Conservation (phyloP, 306 rosid genomes). For the Cicer cuneatum region DNA sequence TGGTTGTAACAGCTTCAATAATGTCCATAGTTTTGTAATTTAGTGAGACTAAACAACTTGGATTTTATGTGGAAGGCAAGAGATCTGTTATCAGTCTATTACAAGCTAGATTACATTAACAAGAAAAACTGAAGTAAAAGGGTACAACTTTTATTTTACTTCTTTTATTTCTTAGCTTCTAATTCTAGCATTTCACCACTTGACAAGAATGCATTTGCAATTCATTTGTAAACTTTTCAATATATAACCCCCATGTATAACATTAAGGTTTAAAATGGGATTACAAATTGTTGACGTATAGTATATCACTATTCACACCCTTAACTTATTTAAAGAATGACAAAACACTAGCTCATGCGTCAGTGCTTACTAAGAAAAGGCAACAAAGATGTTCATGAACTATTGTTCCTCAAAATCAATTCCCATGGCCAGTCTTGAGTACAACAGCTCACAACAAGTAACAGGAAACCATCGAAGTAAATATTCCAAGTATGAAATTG, state of each 20-base stretch:
- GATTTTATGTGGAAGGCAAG: conserved; percentile 18
- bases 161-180: not conserved
- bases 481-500: conserved; percentile 22
- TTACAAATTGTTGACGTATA: conserved; percentile 9
- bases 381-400: conserved; percentile 27
- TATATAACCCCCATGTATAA: conserved; percentile 9
- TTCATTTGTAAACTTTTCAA: conserved; percentile 16
- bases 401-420: not conserved
- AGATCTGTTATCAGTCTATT: not conserved
- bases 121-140: not conserved
- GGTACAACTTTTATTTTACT: not conserved
- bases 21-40: conserved; percentile 14
- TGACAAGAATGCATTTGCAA: not conserved
- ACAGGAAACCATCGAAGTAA: conserved; percentile 26
- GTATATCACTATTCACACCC: conserved; percentile 4
- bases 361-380: conserved; percentile 23
- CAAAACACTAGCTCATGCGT: conserved; percentile 25
- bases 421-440: conserved; percentile 27
- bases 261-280: conserved; percentile 17
- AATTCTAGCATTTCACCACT: conserved; percentile 21
- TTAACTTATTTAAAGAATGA: conserved; percentile 10
- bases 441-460: conserved; percentile 24
- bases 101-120: conserved; percentile 12
- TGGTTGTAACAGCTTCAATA: conserved; percentile 4
- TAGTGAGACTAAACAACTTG: conserved; percentile 10